Base-by-base conservation (phyloP, 805 yeast genomes). In the Peterozyma toletana region DNA sequence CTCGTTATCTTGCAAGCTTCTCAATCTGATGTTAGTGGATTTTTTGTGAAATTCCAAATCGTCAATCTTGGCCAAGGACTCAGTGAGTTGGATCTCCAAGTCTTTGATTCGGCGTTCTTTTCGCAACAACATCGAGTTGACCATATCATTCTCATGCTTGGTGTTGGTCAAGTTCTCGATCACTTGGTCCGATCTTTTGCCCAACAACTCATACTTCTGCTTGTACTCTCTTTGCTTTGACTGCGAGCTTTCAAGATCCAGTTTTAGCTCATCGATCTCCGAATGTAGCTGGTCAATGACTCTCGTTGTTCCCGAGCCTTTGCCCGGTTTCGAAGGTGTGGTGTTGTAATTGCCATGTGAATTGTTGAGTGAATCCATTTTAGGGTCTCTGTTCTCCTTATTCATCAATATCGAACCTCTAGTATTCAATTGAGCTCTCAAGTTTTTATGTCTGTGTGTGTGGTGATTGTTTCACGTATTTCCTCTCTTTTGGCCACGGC, bases 81-180 rank as follows among this genome's bases (percentile, higher is more conserved):
- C 78, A 43, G 70, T 69, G 45, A 73, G 59, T 50, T 77, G 78
- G 35, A 62, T 66, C 57, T 87, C 95, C 52, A 86, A 62, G 50
- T 83, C 91, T 30, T 66, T 54, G 21, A 85, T 73, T 42, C 86
- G 67, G 41, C 90, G 69, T 52, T 84, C 88, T 53, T 85, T 84
- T 42, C 95, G 67, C 48, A 74, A 77, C 46, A 86, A 62, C 49
- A 85, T 63, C 1, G 88, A 78, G 53, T 75, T 81, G 37, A 83
- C 68, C 66, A 82, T 82, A 50, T 85, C 89, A 52, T 82, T 82
- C 54, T 87, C 91, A 58, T 84, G 90, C 59, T 83, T 83, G 34
- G 84, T 67, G 49, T 80, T 80, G 30, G 87, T 78, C 48, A 81
- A 60, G 59, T 80, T 85, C 52, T 81, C 87, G 33, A 78, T 70